phyloP scores from a whole-genome alignment of 192 early-diverging fungal genomes.

The Backusella sp. region DNA sequence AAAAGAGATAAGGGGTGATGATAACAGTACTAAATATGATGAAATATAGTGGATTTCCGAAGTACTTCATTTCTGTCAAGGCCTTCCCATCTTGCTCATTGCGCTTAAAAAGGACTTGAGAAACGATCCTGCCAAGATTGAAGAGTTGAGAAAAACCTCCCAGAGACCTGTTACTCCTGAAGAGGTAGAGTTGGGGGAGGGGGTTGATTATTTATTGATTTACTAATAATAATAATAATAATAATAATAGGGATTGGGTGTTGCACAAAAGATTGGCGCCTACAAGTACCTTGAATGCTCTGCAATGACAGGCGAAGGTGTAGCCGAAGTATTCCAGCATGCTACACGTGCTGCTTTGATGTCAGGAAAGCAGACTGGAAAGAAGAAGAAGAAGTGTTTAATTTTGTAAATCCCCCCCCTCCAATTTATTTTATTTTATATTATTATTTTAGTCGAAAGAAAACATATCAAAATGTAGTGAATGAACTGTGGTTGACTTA shows the following conservation, averaged over 20 bases:
- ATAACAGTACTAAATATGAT: not conserved
- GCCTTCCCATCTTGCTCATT: slow-evolving; percentile 81
- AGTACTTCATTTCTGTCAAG: slow-evolving; percentile 82
- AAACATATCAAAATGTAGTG: too few species aligned
- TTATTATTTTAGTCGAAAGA: not conserved
- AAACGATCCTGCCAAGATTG: slow-evolving; percentile 73
- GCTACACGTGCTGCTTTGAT: slow-evolving; percentile 52
- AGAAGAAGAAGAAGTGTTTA: slow-evolving; percentile 23
- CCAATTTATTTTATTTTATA: not conserved
- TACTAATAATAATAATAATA: not conserved
- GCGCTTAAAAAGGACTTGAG: slow-evolving; percentile 88
- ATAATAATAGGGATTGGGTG: slow-evolving; percentile 48
- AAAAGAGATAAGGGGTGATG: not conserved
- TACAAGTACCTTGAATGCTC: slow-evolving; percentile 85
- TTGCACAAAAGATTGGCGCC: slow-evolving; percentile 76
- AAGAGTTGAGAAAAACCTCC: slow-evolving; percentile 67
- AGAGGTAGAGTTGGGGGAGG: slow-evolving; percentile 45
- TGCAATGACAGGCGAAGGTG: slow-evolving; percentile 73
- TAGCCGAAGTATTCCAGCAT: slow-evolving; percentile 81
- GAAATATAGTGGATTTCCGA: slow-evolving; percentile 83
- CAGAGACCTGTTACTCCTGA: slow-evolving; percentile 72
- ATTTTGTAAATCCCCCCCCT: slow-evolving; percentile 20
- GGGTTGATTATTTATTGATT: not conserved
- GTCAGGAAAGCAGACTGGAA: slow-evolving; percentile 8
- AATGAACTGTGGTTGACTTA: not conserved